Base-by-base conservation (phyloP, 345 rosid species). In the Brassica napus region DNA sequence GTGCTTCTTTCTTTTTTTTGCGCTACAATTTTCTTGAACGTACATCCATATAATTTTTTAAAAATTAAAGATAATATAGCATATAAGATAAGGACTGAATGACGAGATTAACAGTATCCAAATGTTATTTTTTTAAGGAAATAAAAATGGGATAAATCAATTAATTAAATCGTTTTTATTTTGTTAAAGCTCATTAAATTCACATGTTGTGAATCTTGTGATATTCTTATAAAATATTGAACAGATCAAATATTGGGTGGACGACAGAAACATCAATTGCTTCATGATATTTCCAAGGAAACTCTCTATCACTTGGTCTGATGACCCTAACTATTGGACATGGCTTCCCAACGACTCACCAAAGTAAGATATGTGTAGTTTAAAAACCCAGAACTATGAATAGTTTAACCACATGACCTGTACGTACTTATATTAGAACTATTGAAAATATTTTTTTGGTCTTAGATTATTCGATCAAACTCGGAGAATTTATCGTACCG, bases 271-370 rank as follows among this genome's bases (percentile, higher is more conserved):
- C 69, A 73, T 60, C 78, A 89, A 88, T 77, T 82, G 91, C 84
- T 86, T 90, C 85, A 85, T 86, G 86, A n/a, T 91, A 82, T 88
- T 79, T 80, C 87, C 94, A 55, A 85, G 85, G 77, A 82, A 69
- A 37, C 85, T 89, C 65, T 71, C 77, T 14, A 90, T 91, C 76
- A 88, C 84, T 31, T 91, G 98, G 92, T 83, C 87, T 34, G 92
- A 87, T 18, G 70, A 87, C 49, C 2, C 28, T 8, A 66, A 23
- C 64, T 86, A 65, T 79, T 92, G 97, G 97, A 73, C 23, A 57
- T 92, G 96, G 97, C 14, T 30, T 65, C 0, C 37, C 72, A 64
- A 73, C 6, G 91, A 87, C 49, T 69, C 87, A 9, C 77, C 77
- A 76, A 83, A 84, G 88, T 79, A 79, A 73, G 82, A 44, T 16